Base-by-base conservation (phyloP, 2,329 filamentous ascomycete species). In the Cadophora luteo-olivacea region DNA sequence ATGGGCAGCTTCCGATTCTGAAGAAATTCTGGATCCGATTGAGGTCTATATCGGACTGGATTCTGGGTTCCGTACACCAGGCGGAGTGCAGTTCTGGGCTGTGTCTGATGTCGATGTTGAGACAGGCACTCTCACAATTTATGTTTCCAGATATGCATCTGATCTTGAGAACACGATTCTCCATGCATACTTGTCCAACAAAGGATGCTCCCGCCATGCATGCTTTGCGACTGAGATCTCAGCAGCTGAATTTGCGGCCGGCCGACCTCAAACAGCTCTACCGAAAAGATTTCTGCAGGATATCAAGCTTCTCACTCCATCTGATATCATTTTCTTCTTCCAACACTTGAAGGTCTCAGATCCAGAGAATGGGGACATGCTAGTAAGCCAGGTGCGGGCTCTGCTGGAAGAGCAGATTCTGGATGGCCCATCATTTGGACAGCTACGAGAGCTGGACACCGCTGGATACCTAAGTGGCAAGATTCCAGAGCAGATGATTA, bases 391-490 rank as follows among this genome's bases (percentile, higher is more conserved):
- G 33, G 33, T 64, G 16, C 9, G 51, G 19, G n/a, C 33, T 52
- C 24, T 64, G 32, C 61, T 64, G 4, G 49, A 64, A 54, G 61
- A 64, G 36, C 61, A 64, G 33, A 64, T 64, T 64, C 61, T 64
- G 5, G 61, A 64, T 64, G 61, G 61, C 11, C 61, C 61, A 29
- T 64, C 61, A 0, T 64, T 64, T 38, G 61, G 22, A n/a, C 61
- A 55, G 36, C 51, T 64, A 19, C 49, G 61, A 29, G 61, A 64
- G 16, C 25, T 64, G n/a, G 61, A 64, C 12, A 64, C 61, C 14
- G 61, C 61, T 6, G 61, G 61, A 64, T 64, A 64, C 41, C 19
- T 64, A 9, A 64, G 61, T 33, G 61, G 61, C 29, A 64, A 55
- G 7, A 55, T 64, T 22, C 61, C 61, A n/a, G 61, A 64, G 36